Conservation (phyloP, 371 early-diverging fungal species). For the Mucor lusitanicus region DNA sequence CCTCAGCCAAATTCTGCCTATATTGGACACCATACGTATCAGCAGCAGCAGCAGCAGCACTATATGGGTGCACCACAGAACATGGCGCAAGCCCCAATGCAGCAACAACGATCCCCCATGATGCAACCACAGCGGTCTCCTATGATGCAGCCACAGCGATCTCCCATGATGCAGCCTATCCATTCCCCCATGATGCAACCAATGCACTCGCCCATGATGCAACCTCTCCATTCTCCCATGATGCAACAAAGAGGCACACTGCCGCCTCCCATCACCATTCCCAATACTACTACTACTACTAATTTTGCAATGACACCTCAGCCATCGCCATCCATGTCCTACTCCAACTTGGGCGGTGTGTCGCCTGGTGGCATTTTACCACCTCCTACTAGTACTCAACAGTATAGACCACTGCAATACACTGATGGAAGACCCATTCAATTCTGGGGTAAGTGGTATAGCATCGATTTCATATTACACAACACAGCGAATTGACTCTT, state of each 20-base stretch:
- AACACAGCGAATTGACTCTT: not conserved
- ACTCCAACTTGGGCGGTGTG: not conserved
- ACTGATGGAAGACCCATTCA: constrained; percentile 38
- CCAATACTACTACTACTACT: too few relatives aligned
- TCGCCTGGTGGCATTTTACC: constrained; percentile 19
- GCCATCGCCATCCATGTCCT: constrained; percentile 19
- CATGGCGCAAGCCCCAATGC: constrained; percentile 10
- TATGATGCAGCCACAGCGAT: constrained; percentile 18
- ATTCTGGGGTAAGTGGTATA: constrained; percentile 38
- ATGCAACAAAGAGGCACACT: constrained; percentile 13
- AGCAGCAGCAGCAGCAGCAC: constrained; percentile 4
- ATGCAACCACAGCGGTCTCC: constrained; percentile 12
- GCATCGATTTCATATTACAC: not conserved
- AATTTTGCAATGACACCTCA: constrained; percentile 16
- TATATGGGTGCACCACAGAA: constrained; percentile 6
- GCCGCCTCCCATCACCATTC: constrained; percentile 21
- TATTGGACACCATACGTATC: constrained; percentile 2
- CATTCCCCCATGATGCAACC: constrained; percentile 28
- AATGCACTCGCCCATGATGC: constrained; percentile 19
- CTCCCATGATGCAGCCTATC: constrained; percentile 20
- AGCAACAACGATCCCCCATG: constrained; percentile 20
- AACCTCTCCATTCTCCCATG: constrained; percentile 20
- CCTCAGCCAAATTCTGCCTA: not conserved
- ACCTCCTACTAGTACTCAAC: not conserved
- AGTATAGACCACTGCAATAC: constrained; percentile 14